Base-by-base conservation (phyloP, 176 grass and related monocot genomes). In the Olyra latifolia region DNA sequence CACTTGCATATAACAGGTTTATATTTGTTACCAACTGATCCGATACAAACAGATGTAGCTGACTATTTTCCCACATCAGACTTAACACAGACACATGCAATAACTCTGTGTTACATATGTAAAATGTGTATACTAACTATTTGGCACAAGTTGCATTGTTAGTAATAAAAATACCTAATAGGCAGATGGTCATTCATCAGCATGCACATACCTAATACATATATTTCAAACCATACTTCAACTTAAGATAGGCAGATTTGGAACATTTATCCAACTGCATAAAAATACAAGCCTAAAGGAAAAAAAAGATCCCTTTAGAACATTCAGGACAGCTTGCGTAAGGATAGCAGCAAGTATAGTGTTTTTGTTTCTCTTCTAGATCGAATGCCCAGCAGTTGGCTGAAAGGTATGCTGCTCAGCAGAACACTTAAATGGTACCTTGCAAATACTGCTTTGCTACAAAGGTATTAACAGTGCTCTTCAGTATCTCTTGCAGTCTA, bases 311-410 rank as follows among this genome's bases (percentile, higher is more conserved):
- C 8, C 20, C 3, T 11, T 56, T 1, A 4, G 53, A 56, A 56
- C n/a, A 10, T 56, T 23, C 53, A 56, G 53, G 8, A 9, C 53
- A 58, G 55, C 55, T 25, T 12, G 10, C 55, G 12, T 77, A 48
- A 35, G 43, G 43, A 63, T 35, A 47, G 10, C 10, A 48, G 43
- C 42, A 62, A 63, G 46, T 17, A 62, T 58, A 58, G 23, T 25
- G 1, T n/a, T 46, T 46, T 30, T 4, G 16, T 5, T 11, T 77
- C n/a, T 59, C 23, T 46, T 43, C 38, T 19, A 45, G 22, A 47
- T 66, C 1, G 11, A 29, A 40, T 75, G 7, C 56, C 54, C 12
- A 68, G 20, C 43, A 84, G 28, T 77, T 85, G 85, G 77, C 87
- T 82, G 38, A 50, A 77, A 65, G 65, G 28, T 20, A 58, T 72